Evolutionary conservation across 371 early-diverging fungal genomes (phyloP).

Genomic region (Mortierella sp.): DNA sequence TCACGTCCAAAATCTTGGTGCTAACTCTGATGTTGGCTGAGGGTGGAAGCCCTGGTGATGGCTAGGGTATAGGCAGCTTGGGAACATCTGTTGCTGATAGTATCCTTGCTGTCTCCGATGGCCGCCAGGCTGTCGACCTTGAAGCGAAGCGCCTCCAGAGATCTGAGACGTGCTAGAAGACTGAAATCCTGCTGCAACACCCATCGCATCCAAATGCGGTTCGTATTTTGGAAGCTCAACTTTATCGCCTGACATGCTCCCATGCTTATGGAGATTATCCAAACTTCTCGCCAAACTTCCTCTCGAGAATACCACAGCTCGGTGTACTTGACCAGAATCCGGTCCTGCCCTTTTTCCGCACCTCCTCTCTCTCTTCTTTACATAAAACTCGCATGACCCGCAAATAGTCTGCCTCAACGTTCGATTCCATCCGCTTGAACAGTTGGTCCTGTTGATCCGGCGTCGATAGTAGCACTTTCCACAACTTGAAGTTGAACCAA

Average conservation of each 20-base stretch:
- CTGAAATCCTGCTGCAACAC: conserved; percentile 24
- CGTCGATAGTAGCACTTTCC: too few species aligned
- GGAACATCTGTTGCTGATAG: conserved; percentile 55
- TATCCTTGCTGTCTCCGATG: conserved; percentile 38
- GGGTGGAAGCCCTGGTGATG: conserved; percentile 49
- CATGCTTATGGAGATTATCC: too few species aligned
- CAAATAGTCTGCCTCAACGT: conserved; percentile 36
- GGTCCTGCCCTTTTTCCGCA: too few species aligned
- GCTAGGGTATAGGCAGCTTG: conserved; percentile 49
- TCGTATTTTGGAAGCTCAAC: too few species aligned
- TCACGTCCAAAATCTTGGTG: conserved; percentile 41
- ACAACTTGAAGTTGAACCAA: too few species aligned
- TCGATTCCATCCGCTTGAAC: conserved; percentile 39
- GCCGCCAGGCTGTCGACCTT: conserved; percentile 35
- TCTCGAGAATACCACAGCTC: conserved; percentile 31
- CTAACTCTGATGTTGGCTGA: conserved; percentile 22
- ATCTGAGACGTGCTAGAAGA: conserved; percentile 11
- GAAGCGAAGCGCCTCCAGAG: conserved; percentile 36
- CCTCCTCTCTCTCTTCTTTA: conserved; percentile 23
- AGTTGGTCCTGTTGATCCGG: conserved; percentile 30
- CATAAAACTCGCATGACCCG: conserved; percentile 24
- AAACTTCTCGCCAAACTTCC: conserved; percentile 33
- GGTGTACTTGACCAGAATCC: too few species aligned
- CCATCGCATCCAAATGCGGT: too few species aligned
- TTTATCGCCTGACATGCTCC: background rate